Base-by-base conservation (phyloP, 352 stramenopile genomes). In the Pythium volutum region DNA sequence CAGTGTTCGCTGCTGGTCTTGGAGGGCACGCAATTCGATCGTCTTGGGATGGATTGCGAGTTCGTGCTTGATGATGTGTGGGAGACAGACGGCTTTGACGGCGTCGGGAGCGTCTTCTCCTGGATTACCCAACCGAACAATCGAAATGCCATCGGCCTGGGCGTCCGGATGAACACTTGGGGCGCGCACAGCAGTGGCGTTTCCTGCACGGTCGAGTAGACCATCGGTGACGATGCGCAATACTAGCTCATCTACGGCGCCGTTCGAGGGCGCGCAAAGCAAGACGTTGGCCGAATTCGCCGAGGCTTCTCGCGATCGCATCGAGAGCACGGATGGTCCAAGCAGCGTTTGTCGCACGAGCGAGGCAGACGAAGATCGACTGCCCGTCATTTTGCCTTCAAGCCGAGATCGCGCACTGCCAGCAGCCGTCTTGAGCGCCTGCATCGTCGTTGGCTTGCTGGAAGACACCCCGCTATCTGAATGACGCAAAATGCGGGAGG, bases 231-330 rank as follows among this genome's bases (percentile, higher is more conserved):
- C 81, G 29, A 97, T 90, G 46, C 89, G 81, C 27, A 93, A 49
- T n/a, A 97, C 84, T 23, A 97, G 42, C 53, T 96, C 88, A 55
- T 97, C 92, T 0, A 97, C 87, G 20, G 90, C 90, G 34, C 89
- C 89, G 65, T 97, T 97, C 12, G 90, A 97, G 15, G 90, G 90
- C 2, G 90, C 89, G 66, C 87, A 95, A 12, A 97, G 70, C 16
- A 96, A 62, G 14, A 97, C 75, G 57, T 95, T 86, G 47, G 84
- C 83, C 11, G 63, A 70, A 27, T 79, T 67, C 26, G 59, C 60
- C 57, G 68, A 23, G n/a, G 68, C 33, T 51, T 65, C 61, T 63
- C 70, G 29, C 7, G 47, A 27, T 34, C 43, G 53, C 6, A 60
- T 20, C 11, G 64, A 56, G 6, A 67, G 51, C 15, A 62, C 67